Percentiles rank a stretch among this genome's conserved stretches.
These are phyloP conservation scores for Elymus sibiricus DNA, from an alignment of 176 grass and related monocot species.

Conservation along the genomic window DNA sequence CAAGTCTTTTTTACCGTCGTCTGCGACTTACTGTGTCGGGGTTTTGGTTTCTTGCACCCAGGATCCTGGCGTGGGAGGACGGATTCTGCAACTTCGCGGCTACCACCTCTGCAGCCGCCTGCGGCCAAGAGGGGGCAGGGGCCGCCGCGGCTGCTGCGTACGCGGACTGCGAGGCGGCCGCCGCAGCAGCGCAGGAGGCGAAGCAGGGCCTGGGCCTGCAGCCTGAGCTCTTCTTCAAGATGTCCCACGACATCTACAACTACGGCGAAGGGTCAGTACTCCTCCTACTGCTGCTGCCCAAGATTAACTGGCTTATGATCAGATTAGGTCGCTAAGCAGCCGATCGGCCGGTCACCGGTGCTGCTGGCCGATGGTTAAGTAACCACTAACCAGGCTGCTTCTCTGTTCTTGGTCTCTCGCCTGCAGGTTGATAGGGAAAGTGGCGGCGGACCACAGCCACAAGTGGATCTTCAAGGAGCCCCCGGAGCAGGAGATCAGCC, in stretches of 20 bases:
- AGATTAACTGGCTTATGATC: neutral
- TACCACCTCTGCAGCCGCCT: slow-evolving; percentile 28
- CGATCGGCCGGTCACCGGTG: neutral
- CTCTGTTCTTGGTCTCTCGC: neutral
- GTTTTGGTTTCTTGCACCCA: slow-evolving; percentile 17
- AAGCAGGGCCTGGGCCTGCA: slow-evolving; percentile 50
- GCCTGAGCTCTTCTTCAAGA: slow-evolving; percentile 99
- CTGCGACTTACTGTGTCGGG: neutral
- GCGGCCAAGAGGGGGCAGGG: slow-evolving; percentile 40
- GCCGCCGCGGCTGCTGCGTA: neutral
- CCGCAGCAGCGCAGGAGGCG: slow-evolving; percentile 19
- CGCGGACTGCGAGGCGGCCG: slow-evolving; percentile 33
- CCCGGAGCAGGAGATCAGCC: slow-evolving; percentile 57
- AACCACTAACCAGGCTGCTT: neutral
- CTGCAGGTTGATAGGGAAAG: slow-evolving; percentile 88
- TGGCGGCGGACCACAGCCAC: slow-evolving; percentile 98
- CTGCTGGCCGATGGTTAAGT: neutral
- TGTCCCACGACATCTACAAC: slow-evolving; percentile 99
- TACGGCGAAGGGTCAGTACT: slow-evolving; percentile 71
- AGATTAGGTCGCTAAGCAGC: neutral
- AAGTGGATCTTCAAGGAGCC: slow-evolving; percentile 97
- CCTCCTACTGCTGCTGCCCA: neutral
- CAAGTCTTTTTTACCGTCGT: neutral
- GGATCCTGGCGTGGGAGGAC: slow-evolving; percentile 98
- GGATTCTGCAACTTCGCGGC: slow-evolving; percentile 97